These are phyloP conservation scores for Aegilops longissima DNA, from an alignment of 176 grass and related monocot genomes.

Conservation along the genomic window DNA sequence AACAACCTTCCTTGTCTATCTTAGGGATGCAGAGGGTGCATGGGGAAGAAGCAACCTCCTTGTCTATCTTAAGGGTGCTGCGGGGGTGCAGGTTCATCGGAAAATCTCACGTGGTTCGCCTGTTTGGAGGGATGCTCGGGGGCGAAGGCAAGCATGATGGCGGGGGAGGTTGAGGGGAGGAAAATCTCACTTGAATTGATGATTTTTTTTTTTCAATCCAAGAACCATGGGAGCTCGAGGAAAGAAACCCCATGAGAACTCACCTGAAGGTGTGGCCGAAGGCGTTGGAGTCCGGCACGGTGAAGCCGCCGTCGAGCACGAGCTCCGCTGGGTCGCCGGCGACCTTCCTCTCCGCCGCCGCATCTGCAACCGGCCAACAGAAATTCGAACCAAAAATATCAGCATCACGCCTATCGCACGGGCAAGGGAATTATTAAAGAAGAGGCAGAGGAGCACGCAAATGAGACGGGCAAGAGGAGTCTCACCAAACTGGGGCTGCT, in stretches of 20 bases:
- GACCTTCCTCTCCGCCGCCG: conserved; percentile 34
- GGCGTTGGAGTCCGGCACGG: conserved; percentile 70
- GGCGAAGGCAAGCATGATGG: too few species aligned
- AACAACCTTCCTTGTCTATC: too few species aligned
- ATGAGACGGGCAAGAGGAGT: not conserved
- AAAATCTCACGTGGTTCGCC: too few species aligned
- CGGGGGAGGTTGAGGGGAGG: too few species aligned
- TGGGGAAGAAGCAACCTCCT: too few species aligned
- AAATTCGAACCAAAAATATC: not conserved
- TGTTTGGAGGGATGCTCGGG: too few species aligned
- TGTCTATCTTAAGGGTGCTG: too few species aligned
- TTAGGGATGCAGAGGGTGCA: too few species aligned
- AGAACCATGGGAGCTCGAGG: not conserved
- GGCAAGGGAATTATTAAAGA: not conserved
- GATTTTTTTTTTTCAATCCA: not conserved
- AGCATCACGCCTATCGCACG: not conserved
- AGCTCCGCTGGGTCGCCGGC: conserved; percentile 32
- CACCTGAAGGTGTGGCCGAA: conserved; percentile 88
- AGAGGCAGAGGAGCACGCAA: not conserved
- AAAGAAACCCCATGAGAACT: not conserved
- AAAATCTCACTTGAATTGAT: not conserved
- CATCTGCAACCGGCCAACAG: conserved; percentile 6
- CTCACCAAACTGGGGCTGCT: conserved; percentile 61
- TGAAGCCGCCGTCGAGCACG: conserved; percentile 67
- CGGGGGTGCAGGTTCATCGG: too few species aligned